A percentile compares a stretch with the other conserved stretches of the same genome.
Conservation (phyloP, 139 green algal species). For the Pycnococcus provasolii region DNA sequence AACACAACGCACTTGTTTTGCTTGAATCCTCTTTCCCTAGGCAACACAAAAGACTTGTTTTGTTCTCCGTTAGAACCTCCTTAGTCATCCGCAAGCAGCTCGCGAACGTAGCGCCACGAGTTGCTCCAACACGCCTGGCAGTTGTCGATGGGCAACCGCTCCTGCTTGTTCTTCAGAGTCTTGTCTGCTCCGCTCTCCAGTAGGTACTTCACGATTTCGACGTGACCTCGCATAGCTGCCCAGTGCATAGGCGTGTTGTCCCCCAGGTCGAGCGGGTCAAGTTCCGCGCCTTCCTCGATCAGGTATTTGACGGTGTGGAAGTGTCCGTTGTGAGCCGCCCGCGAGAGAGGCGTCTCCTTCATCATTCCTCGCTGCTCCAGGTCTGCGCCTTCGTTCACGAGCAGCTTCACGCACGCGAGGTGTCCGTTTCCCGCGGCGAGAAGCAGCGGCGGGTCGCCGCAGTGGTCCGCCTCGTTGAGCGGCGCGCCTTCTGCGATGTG, state of each 20-base stretch:
- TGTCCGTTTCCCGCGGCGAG: constrained; percentile 68
- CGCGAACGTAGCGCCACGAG: constrained; percentile 3
- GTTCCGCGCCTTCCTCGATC: constrained; percentile 36
- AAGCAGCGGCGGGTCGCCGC: constrained; percentile 79
- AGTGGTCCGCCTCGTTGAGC: constrained; percentile 84
- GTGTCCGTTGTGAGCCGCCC: constrained; percentile 82
- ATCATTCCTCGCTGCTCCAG: constrained; percentile 45
- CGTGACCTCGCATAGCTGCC: constrained; percentile 85
- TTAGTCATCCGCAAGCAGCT: neutral
- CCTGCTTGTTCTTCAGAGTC: constrained; percentile 21
- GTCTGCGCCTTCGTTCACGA: constrained; percentile 27
- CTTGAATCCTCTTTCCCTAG: too few species aligned
- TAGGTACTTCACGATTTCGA: constrained; percentile 78
- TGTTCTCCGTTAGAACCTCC: too few species aligned
- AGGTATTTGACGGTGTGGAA: constrained; percentile 49
- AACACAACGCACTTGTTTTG: too few species aligned
- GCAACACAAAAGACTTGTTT: too few species aligned
- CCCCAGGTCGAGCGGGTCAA: constrained; percentile 39
- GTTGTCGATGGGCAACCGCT: constrained; percentile 17
- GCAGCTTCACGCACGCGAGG: constrained; percentile 20
- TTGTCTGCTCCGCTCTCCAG: constrained; percentile 51
- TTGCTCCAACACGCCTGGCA: constrained; percentile 15
- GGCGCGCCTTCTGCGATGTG: constrained; percentile 78
- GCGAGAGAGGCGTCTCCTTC: constrained; percentile 71
- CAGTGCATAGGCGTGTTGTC: constrained; percentile 91